These are phyloP conservation scores for Dictyostelium capitatum DNA, from an alignment of 78 protist genomes.

Conservation along the genomic window DNA sequence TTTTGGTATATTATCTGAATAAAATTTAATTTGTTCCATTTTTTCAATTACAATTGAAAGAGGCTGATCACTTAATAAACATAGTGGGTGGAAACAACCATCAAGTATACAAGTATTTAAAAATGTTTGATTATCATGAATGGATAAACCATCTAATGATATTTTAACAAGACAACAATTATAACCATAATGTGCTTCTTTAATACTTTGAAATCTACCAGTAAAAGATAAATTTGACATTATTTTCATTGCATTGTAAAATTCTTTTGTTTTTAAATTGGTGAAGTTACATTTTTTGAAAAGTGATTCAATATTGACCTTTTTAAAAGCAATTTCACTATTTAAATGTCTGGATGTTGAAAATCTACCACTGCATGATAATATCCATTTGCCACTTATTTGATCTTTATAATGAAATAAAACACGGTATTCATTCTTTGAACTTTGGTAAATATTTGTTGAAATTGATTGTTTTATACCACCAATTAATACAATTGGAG, in stretches of 20 bases:
- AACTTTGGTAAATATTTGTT: background rate
- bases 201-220: background rate
- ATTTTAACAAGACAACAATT: background rate
- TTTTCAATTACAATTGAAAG: constrained; percentile 18
- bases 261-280: background rate
- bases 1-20: constrained; percentile 20
- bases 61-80: constrained; percentile 3
- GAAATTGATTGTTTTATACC: background rate
- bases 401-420: background rate
- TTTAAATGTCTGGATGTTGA: too few relatives aligned
- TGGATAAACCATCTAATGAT: background rate
- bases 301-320: background rate
- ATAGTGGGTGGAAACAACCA: constrained; percentile 21
- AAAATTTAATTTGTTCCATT: constrained; percentile 19
- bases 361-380: background rate
- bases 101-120: constrained; percentile 39
- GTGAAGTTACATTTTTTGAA: background rate
- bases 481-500: background rate
- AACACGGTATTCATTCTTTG: background rate
- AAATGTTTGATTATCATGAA: background rate
- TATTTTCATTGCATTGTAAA: background rate
- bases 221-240: background rate
- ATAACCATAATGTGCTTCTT: background rate
- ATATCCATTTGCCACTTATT: background rate
- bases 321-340: too few relatives aligned